A percentile compares a stretch with the other conserved stretches of the same genome.
Conservation (phyloP, 1,139 yeast species). For the Yamadazyma mexicana region DNA sequence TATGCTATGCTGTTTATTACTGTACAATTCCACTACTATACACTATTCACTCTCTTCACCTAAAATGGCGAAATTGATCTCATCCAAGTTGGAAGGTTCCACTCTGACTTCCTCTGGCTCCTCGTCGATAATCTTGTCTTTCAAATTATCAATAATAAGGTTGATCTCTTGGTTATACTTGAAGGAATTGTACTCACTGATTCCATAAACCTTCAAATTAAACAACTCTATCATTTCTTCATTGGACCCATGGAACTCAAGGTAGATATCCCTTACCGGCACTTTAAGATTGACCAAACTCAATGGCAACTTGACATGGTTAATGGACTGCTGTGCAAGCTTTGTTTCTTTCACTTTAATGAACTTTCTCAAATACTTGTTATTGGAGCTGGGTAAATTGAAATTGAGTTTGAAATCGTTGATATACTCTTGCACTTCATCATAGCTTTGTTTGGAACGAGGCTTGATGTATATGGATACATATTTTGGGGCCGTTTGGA, state of each 20-base stretch:
- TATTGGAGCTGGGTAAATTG: constrained; percentile 9
- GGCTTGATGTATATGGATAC: constrained; percentile 36
- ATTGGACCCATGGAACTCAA: constrained; percentile 27
- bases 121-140: constrained; percentile 5
- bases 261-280: constrained; percentile 34
- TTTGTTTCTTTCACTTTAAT: constrained; percentile 30
- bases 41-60: background rate
- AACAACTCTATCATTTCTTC: constrained; percentile 24
- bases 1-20: background rate
- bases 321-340: constrained; percentile 18
- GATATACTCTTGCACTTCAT: constrained; percentile 22
- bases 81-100: background rate
- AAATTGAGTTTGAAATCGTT: constrained; percentile 18
- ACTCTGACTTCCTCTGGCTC: background rate
- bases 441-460: constrained; percentile 11
- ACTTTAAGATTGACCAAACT: constrained; percentile 35
- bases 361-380: constrained; percentile 33
- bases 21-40: too few species aligned
- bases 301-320: constrained; percentile 36
- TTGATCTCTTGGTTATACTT: constrained; percentile 28
- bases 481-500: constrained; percentile 11
- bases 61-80: background rate
- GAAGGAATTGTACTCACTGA: constrained; percentile 32
- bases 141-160: constrained; percentile 21
- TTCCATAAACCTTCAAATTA: constrained; percentile 39